Evolutionary conservation across 2,329 filamentous ascomycete genomes (phyloP).

Genomic region (Pseudocercospora macadamiae): DNA sequence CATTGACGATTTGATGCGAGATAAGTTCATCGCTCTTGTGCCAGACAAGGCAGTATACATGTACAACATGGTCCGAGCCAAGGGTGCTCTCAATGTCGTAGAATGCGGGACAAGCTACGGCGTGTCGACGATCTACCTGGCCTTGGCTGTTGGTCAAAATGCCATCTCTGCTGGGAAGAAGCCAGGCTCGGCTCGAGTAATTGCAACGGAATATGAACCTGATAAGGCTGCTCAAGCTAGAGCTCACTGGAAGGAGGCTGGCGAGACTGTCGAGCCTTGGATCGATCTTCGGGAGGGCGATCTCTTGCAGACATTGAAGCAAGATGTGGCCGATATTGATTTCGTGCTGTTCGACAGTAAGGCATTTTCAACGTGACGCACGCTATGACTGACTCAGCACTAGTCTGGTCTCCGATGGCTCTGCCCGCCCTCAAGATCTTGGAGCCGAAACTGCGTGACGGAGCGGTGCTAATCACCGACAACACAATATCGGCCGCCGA

Average conservation of each 20-base stretch:
- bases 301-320: conserved; percentile 58
- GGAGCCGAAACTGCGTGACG: conserved; percentile 48
- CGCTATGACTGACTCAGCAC: background rate
- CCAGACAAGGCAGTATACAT: conserved; percentile 61
- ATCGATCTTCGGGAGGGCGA: conserved; percentile 64
- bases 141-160: conserved; percentile 59
- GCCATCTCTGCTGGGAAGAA: conserved; percentile 33
- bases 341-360: conserved; percentile 64
- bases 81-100: conserved; percentile 55
- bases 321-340: conserved; percentile 56
- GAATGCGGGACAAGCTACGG: conserved; percentile 66
- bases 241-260: conserved; percentile 57
- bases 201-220: conserved; percentile 64
- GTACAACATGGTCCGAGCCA: conserved; percentile 57
- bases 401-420: conserved; percentile 62
- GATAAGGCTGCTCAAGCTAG: conserved; percentile 55
- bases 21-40: conserved; percentile 64
- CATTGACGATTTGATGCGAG: conserved; percentile 42
- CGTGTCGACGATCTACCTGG: conserved; percentile 65
- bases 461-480: conserved; percentile 55
- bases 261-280: conserved; percentile 50
- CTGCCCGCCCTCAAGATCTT: conserved; percentile 56
- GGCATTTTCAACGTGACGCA: conserved; percentile 26
- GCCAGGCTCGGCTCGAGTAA: conserved; percentile 48
- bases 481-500: conserved; percentile 48